Conservation (phyloP, 495 filamentous ascomycete genomes). For the Neurospora sp. region DNA sequence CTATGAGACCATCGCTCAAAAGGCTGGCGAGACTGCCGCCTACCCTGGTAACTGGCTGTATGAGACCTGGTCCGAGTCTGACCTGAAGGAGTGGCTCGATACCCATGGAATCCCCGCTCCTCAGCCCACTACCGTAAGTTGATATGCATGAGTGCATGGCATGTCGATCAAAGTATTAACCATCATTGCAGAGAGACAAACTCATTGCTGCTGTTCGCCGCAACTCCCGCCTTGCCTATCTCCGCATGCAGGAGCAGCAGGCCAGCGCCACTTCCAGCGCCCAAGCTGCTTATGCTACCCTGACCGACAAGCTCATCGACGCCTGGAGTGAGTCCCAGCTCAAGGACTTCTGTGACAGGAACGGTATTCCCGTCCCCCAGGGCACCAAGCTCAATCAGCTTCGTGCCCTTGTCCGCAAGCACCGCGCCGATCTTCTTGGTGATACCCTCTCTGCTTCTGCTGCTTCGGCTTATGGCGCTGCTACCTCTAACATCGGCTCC, state of each 20-base stretch:
- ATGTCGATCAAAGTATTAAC: not conserved
- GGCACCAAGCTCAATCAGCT: constrained; percentile 85
- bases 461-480: constrained; percentile 61
- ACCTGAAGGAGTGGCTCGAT: constrained; percentile 70
- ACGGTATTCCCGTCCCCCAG: constrained; percentile 81
- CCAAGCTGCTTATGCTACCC: constrained; percentile 52
- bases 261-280: constrained; percentile 57
- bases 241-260: constrained; percentile 49
- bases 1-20: constrained; percentile 74
- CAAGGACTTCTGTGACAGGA: constrained; percentile 87
- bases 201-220: constrained; percentile 83
- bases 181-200: constrained; percentile 53
- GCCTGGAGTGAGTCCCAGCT: constrained; percentile 81
- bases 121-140: constrained; percentile 55
- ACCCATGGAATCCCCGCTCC: constrained; percentile 80
- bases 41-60: constrained; percentile 99
- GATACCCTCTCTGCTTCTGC: constrained; percentile 54
- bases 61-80: constrained; percentile 59
- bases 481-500: constrained; percentile 73
- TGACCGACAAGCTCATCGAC: constrained; percentile 77
- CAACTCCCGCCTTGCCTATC: constrained; percentile 70
- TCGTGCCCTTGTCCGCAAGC: constrained; percentile 79
- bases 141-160: not conserved
- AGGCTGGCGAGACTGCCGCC: constrained; percentile 63
- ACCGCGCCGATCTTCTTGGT: constrained; percentile 63